Evolutionary conservation across 2,329 filamentous ascomycete species (phyloP).

Genomic region (Fusarium heterosporum): DNA sequence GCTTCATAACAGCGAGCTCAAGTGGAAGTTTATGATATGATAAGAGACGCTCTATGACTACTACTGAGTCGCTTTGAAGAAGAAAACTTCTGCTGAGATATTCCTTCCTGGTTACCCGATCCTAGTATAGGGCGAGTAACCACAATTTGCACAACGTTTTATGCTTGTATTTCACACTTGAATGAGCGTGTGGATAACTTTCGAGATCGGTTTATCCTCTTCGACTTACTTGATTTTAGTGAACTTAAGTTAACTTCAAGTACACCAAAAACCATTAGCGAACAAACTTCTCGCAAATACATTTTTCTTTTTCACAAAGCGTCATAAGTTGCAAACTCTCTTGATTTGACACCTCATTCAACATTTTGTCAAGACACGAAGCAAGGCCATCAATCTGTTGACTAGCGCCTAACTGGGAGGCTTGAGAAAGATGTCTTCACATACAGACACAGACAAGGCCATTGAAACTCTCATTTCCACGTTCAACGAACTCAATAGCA

Average conservation of each 20-base stretch:
- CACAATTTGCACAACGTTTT: neutral
- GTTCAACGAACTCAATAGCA: conserved; percentile 79
- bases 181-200: neutral
- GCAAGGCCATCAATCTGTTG: neutral
- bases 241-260: neutral
- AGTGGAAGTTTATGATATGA: neutral
- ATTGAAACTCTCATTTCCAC: conserved; percentile 67
- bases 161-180: neutral
- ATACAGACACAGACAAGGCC: conserved; percentile 32
- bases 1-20: neutral
- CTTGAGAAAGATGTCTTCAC: neutral
- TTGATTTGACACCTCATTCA: neutral
- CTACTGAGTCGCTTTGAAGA: neutral
- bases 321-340: neutral
- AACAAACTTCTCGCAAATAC: neutral
- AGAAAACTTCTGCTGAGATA: neutral
- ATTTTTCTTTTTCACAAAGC: neutral
- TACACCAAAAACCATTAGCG: neutral
- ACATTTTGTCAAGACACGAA: neutral
- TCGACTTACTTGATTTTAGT: neutral
- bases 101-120: neutral
- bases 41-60: too few species aligned
- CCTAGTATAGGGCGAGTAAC: neutral
- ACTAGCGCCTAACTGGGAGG: neutral
- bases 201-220: too few species aligned